Base-by-base conservation (phyloP, 345 rosid genomes). In the Stellera chamaejasme region DNA sequence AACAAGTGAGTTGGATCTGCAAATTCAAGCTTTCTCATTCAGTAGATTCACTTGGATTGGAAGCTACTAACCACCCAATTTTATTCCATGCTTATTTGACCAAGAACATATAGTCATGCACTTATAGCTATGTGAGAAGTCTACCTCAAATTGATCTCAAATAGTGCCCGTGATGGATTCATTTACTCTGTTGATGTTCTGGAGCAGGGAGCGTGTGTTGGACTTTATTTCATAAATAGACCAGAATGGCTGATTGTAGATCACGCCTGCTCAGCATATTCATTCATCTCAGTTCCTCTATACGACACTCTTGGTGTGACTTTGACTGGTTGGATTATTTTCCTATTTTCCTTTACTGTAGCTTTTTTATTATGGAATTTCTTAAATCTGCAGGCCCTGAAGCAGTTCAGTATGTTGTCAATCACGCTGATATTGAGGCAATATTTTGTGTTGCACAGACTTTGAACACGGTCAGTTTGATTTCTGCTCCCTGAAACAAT, bases 261-360 rank as follows among this genome's bases (percentile, higher is more conserved):
- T 77, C 92, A 91, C 79, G 98, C 98, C 50, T 91, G 95, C 68
- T 74, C 95, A 39, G 96, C 98, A 50, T 91, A 88, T 75, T 87
- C 97, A n/a, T 85, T 75, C 43, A 66, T 85, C 60, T 85, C 96
- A 5, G 87, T 87, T 79, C 96, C 98, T 67, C 70, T 91, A 52
- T 91, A 91, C 19, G 98, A 91, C 66, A 91, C 98, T 54, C 92
- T 91, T 71, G 98, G 96, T 90, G 64, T 41, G 78, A 43, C 12
- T 62, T 53, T 63, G 64, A 27, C 48, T 55, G 45, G 28, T 57
- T 15, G 47, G 6, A 25, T 1, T n/a, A 13, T 13, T 50, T 16
- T 47, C 23, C 46, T 55, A 28, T 0, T 54, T 42, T 10, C n/a
- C 28, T 45, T 52, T 13, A 10, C 10, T 27, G 9, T 54, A 50